Conservation (phyloP, 306 rosid genomes). For the Morella rubra region DNA sequence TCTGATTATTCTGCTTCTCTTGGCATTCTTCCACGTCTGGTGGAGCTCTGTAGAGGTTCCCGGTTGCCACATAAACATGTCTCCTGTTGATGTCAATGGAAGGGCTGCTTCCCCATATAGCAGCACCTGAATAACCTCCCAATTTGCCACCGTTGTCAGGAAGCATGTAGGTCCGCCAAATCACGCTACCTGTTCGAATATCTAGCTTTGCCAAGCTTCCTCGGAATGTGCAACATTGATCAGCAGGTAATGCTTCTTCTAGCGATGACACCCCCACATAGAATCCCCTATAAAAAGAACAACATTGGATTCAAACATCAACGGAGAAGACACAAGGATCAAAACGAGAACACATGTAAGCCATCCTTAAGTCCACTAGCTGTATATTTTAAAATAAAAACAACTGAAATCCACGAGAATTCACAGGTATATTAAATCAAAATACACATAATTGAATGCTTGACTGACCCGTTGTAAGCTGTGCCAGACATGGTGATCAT, state of each 20-base stretch:
- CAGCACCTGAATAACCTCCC: constrained; percentile 42
- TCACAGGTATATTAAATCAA: too few species aligned
- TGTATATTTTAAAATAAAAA: too few species aligned
- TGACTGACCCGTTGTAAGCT: constrained; percentile 29
- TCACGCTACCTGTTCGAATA: constrained; percentile 24
- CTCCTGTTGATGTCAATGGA: constrained; percentile 31
- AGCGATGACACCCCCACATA: constrained; percentile 45
- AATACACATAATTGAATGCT: background rate
- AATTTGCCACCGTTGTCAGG: constrained; percentile 31
- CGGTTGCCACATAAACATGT: constrained; percentile 44
- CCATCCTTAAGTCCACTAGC: too few species aligned
- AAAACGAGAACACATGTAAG: too few species aligned
- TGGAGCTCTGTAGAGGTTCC: constrained; percentile 45
- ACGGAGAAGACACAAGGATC: too few species aligned
- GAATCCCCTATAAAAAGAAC: constrained; percentile 17
- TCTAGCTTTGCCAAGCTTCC: constrained; percentile 41
- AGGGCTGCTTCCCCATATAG: constrained; percentile 54
- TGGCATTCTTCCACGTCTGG: constrained; percentile 36
- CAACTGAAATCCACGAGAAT: too few species aligned
- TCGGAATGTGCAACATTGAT: constrained; percentile 42
- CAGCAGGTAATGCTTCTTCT: constrained; percentile 33
- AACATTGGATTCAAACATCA: too few species aligned
- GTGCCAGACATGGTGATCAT: constrained; percentile 40
- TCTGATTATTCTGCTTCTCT: constrained; percentile 33
- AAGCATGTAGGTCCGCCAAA: constrained; percentile 40